phyloP scores from a whole-genome alignment of 495 filamentous ascomycete genomes.

The Evansstolkia leycettana region DNA sequence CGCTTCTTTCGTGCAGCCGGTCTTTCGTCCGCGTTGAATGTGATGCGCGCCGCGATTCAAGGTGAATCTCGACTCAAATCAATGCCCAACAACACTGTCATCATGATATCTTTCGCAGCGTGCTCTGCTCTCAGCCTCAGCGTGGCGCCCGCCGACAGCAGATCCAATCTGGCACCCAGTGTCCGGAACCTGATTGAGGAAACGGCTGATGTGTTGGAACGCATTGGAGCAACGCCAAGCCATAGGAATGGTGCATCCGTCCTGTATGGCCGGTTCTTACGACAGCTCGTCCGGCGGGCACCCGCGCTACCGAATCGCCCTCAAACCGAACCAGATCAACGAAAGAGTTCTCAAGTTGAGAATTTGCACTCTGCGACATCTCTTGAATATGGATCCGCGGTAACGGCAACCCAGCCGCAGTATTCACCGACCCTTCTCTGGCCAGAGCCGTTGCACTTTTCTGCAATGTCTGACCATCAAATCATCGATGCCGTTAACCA shows the following conservation, averaged over 20 bases:
- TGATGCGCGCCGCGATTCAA: conserved; percentile 61
- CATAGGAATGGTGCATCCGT: conserved; percentile 53
- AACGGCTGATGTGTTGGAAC: conserved; percentile 53
- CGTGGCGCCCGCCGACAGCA: conserved; percentile 38
- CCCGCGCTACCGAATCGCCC: conserved; percentile 4
- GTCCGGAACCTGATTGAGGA: conserved; percentile 57
- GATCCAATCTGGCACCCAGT: conserved; percentile 51
- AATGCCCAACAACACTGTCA: conserved; percentile 67
- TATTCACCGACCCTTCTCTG: conserved; percentile 20
- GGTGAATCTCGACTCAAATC: conserved; percentile 56
- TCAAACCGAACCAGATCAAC: conserved; percentile 3
- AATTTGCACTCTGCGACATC: conserved; percentile 7
- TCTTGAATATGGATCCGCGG: conserved; percentile 7
- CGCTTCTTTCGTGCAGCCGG: conserved; percentile 59
- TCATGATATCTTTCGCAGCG: conserved; percentile 67
- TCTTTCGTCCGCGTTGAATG: conserved; percentile 56
- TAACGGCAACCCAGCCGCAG: conserved; percentile 8
- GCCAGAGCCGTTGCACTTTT: conserved; percentile 49
- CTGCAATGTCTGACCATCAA: conserved; percentile 54
- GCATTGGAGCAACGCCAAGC: conserved; percentile 49
- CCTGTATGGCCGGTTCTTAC: conserved; percentile 49
- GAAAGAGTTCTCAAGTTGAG: conserved; percentile 4
- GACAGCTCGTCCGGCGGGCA: conserved; percentile 40
- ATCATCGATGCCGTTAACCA: conserved; percentile 50
- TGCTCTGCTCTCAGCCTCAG: conserved; percentile 57